Percentiles rank a stretch among this genome's conserved stretches.
Conservation (phyloP, 2,329 filamentous ascomycete genomes). For the Pseudogymnoascus sp. region DNA sequence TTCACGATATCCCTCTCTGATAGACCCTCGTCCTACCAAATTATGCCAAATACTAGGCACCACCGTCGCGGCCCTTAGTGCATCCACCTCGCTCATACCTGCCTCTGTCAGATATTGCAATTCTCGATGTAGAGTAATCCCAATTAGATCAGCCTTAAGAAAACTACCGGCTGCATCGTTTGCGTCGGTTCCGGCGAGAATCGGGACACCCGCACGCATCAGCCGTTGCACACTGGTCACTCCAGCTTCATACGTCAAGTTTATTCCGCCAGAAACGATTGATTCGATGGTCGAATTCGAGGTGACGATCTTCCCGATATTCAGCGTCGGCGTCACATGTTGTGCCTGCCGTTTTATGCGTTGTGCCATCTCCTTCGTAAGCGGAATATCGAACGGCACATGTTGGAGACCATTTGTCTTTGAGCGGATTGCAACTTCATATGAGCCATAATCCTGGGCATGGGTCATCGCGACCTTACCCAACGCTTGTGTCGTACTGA, state of each 20-base stretch:
- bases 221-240: not conserved
- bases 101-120: conserved; percentile 8
- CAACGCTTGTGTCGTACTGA: conserved; percentile 16
- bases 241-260: not conserved
- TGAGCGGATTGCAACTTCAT: conserved; percentile 18
- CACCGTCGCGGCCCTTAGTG: conserved; percentile 7
- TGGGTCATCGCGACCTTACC: conserved; percentile 19
- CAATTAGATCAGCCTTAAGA: not conserved
- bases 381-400: conserved; percentile 20
- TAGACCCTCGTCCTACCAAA: conserved; percentile 8
- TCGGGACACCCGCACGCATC: conserved; percentile 6
- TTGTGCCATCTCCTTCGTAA: conserved; percentile 14
- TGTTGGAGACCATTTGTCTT: conserved; percentile 22
- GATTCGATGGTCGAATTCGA: not conserved
- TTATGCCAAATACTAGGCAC: conserved; percentile 7
- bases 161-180: not conserved
- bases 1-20: conserved; percentile 7
- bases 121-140: conserved; percentile 9
- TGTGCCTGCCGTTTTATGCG: conserved; percentile 18
- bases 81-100: conserved; percentile 10
- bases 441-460: conserved; percentile 15
- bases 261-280: not conserved
- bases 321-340: conserved; percentile 22
- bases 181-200: conserved; percentile 12
- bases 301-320: conserved; percentile 16